These are phyloP conservation scores for Phytophthora boehmeriae DNA, from an alignment of 352 stramenopile genomes.

Conservation along the genomic window DNA sequence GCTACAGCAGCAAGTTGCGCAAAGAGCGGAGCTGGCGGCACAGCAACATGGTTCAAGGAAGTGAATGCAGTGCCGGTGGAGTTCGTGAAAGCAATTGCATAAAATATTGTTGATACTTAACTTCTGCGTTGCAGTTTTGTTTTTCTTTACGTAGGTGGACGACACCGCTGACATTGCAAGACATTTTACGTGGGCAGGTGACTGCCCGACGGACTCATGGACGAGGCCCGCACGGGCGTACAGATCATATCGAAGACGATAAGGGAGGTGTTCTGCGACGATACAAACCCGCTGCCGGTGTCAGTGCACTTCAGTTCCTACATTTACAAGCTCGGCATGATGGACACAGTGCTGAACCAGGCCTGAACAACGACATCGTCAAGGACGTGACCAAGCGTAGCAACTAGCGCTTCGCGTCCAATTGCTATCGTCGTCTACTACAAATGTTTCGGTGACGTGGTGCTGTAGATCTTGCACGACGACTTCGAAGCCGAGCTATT, in stretches of 20 bases:
- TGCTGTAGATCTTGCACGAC: too few relatives aligned
- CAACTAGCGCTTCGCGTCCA: too few relatives aligned
- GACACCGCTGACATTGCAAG: background rate
- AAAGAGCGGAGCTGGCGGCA: background rate
- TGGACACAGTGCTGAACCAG: too few relatives aligned
- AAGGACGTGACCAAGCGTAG: too few relatives aligned
- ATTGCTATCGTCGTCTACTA: too few relatives aligned
- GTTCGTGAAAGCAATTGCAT: background rate
- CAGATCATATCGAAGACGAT: background rate
- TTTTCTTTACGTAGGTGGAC: background rate
- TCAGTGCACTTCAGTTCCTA: too few relatives aligned
- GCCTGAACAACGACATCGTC: too few relatives aligned
- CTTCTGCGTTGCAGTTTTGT: background rate
- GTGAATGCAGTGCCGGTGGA: background rate
- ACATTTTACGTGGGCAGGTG: too few relatives aligned
- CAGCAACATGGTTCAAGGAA: background rate
- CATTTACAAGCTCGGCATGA: too few relatives aligned
- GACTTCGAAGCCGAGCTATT: too few relatives aligned
- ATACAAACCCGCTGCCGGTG: background rate
- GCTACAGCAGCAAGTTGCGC: background rate
- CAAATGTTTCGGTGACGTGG: too few relatives aligned
- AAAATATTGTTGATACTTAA: background rate
- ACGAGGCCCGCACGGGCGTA: background rate
- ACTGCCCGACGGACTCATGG: background rate
- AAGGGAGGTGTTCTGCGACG: too few relatives aligned